These are phyloP conservation scores for Radiomyces spectabilis DNA, from an alignment of 192 early-diverging fungal genomes.

Conservation along the genomic window DNA sequence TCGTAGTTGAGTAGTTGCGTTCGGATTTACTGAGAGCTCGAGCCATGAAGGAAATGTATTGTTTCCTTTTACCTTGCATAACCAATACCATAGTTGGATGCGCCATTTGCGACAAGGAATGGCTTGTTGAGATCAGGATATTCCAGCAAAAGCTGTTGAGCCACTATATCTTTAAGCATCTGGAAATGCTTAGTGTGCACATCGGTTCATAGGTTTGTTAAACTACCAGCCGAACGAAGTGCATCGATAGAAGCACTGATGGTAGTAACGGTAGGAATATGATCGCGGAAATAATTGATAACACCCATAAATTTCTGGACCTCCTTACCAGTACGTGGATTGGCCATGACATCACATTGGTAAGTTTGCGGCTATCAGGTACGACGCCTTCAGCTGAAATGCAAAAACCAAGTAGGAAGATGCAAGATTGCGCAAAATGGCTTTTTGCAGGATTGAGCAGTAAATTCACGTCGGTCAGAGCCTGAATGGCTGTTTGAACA, in stretches of 20 bases:
- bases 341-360: slow-evolving; percentile 10
- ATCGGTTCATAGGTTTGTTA: background rate
- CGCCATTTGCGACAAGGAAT: slow-evolving; percentile 28
- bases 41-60: slow-evolving; percentile 25
- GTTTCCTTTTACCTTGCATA: background rate
- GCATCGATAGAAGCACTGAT: slow-evolving; percentile 14
- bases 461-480: background rate
- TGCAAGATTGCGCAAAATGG: slow-evolving; percentile 10
- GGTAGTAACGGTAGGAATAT: slow-evolving; percentile 5
- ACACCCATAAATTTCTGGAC: slow-evolving; percentile 16
- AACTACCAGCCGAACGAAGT: slow-evolving; percentile 5
- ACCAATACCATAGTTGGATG: slow-evolving; percentile 31
- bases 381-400: slow-evolving; percentile 5
- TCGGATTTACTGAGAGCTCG: slow-evolving; percentile 13
- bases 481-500: background rate
- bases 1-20: slow-evolving; percentile 23
- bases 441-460: slow-evolving; percentile 21
- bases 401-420: slow-evolving; percentile 10
- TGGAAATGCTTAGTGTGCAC: background rate
- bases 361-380: slow-evolving; percentile 16
- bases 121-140: slow-evolving; percentile 10
- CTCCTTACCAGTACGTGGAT: slow-evolving; percentile 15
- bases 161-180: background rate
- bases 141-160: slow-evolving; percentile 12
- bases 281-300: slow-evolving; percentile 17